phyloP scores from a whole-genome alignment of 352 stramenopile genomes.

The Phytophthora meadii region DNA sequence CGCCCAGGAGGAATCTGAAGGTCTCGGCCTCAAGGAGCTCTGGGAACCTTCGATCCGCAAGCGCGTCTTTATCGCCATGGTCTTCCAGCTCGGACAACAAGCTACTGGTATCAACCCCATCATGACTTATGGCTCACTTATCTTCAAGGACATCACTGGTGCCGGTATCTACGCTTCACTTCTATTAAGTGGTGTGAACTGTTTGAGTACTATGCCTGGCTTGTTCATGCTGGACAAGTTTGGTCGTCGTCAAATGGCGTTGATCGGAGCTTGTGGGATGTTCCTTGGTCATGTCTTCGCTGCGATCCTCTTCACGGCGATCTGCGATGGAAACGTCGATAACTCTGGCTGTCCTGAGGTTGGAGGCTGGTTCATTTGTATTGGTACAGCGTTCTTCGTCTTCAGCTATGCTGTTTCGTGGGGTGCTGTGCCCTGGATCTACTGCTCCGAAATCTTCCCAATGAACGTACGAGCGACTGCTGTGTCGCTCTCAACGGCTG shows the following conservation, averaged over 20 bases:
- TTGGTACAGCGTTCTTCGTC: slow-evolving; percentile 23
- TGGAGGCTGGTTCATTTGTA: slow-evolving; percentile 48
- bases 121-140: slow-evolving; percentile 37
- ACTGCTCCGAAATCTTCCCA: slow-evolving; percentile 48
- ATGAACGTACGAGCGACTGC: slow-evolving; percentile 44
- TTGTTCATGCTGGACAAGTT: slow-evolving; percentile 34
- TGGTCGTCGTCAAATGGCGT: slow-evolving; percentile 37
- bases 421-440: slow-evolving; percentile 44
- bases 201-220: slow-evolving; percentile 31
- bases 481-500: slow-evolving; percentile 41
- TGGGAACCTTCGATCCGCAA: slow-evolving; percentile 30
- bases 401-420: slow-evolving; percentile 20
- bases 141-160: slow-evolving; percentile 44
- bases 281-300: slow-evolving; percentile 40
- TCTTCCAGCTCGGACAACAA: slow-evolving; percentile 51
- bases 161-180: slow-evolving; percentile 34
- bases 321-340: slow-evolving; percentile 37
- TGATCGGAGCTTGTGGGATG: slow-evolving; percentile 46
- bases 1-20: slow-evolving; percentile 25
- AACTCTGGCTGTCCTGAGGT: slow-evolving; percentile 26
- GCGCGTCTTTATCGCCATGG: slow-evolving; percentile 40
- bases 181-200: slow-evolving; percentile 37
- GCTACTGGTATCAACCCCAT: slow-evolving; percentile 45
- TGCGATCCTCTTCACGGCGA: slow-evolving; percentile 35
- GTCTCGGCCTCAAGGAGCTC: slow-evolving; percentile 30